Evolutionary conservation across 169 alveolate genomes (phyloP).

Genomic region (Cystoisospora suis): DNA sequence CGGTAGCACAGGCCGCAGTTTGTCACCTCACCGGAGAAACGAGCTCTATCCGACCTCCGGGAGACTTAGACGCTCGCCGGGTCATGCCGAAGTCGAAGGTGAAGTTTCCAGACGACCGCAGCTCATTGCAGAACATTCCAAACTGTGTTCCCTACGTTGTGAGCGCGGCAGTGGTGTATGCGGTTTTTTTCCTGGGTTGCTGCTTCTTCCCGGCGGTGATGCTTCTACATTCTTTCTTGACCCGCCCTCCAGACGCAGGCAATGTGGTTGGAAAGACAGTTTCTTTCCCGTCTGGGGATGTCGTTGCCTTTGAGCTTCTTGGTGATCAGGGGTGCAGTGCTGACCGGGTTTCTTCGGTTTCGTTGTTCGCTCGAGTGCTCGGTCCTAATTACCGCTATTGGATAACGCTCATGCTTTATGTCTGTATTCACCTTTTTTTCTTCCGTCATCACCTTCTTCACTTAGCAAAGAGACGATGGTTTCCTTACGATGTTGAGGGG

Average conservation of each 20-base stretch:
- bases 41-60: too few relatives aligned
- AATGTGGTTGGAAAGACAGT: too few relatives aligned
- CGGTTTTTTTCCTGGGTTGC: neutral
- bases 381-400: neutral
- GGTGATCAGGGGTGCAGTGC: neutral
- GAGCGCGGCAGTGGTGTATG: neutral
- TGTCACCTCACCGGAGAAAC: too few relatives aligned
- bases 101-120: neutral
- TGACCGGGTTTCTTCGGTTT: too few relatives aligned
- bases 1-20: neutral
- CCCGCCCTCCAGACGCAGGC: too few relatives aligned
- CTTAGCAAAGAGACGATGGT: neutral
- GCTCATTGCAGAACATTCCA: neutral
- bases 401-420: neutral
- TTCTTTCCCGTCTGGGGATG: neutral
- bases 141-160: neutral
- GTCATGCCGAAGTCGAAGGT: constrained; percentile 25
- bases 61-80: neutral
- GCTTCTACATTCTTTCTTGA: too few relatives aligned
- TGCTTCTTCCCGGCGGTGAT: neutral
- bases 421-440: neutral
- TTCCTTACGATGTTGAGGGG: neutral
- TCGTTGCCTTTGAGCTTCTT: neutral
- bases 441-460: neutral
- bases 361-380: too few relatives aligned